phyloP scores from a whole-genome alignment of 129 eudicot genomes.

The Ambrosia trifida region DNA sequence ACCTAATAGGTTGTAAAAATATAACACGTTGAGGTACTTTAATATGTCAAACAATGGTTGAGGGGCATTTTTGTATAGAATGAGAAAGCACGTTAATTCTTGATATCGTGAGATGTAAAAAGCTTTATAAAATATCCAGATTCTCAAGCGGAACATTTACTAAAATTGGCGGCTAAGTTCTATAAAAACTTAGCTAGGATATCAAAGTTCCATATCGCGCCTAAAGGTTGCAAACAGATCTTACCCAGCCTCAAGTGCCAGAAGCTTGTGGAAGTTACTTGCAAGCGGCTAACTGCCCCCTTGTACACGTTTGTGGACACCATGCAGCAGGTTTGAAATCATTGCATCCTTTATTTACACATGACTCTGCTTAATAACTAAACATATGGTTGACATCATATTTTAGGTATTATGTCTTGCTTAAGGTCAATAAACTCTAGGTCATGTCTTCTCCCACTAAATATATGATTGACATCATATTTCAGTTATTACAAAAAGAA shows the following conservation, averaged over 20 bases:
- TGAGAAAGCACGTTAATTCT: background rate
- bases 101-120: background rate
- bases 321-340: constrained; percentile 65
- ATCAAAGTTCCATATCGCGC: constrained; percentile 66
- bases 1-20: too few relatives aligned
- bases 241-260: constrained; percentile 64
- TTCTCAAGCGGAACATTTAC: constrained; percentile 70
- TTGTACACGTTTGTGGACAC: constrained; percentile 54
- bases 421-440: constrained; percentile 2
- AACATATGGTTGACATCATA: constrained; percentile 14
- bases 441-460: background rate
- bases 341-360: background rate
- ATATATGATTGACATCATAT: too few relatives aligned
- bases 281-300: constrained; percentile 72
- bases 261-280: constrained; percentile 79
- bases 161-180: constrained; percentile 62
- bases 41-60: too few relatives aligned
- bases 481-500: background rate
- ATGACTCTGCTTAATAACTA: background rate
- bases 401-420: constrained; percentile 11
- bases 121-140: constrained; percentile 44
- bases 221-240: constrained; percentile 68
- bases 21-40: too few relatives aligned
- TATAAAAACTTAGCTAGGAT: constrained; percentile 74
- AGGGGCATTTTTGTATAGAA: too few relatives aligned